phyloP scores from a whole-genome alignment of 2,329 filamentous ascomycete species.

The Fusarium nodosum region DNA sequence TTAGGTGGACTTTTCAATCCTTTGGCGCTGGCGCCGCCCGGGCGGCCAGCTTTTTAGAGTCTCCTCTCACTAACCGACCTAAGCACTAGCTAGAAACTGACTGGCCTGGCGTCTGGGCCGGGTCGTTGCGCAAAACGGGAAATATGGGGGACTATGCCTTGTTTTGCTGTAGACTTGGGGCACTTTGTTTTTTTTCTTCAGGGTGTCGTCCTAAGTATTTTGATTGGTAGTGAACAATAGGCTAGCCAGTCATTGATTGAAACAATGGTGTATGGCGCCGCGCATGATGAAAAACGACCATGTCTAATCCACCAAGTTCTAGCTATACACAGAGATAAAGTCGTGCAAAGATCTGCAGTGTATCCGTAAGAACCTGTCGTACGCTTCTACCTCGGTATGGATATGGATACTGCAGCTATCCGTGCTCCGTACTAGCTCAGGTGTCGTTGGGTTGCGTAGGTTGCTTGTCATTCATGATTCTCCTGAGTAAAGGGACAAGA shows the following conservation, averaged over 20 bases:
- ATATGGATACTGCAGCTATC: conserved; percentile 5
- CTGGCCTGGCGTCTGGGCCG: conserved; percentile 16
- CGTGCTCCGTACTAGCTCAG: conserved; percentile 2
- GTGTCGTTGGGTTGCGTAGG: neutral
- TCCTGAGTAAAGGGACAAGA: conserved; percentile 23
- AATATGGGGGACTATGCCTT: conserved; percentile 36
- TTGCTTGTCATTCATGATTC: neutral
- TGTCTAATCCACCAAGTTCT: conserved; percentile 1
- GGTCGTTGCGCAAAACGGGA: conserved; percentile 33
- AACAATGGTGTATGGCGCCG: conserved; percentile 34
- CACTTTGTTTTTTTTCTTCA: conserved; percentile 28
- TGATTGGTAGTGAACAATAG: conserved; percentile 26
- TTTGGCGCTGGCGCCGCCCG: conserved; percentile 10
- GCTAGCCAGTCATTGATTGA: conserved; percentile 20
- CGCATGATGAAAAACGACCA: conserved; percentile 8
- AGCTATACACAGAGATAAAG: neutral
- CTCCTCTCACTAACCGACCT: conserved; percentile 6
- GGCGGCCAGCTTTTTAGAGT: conserved; percentile 5
- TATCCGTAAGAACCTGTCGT: conserved; percentile 2
- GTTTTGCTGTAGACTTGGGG: conserved; percentile 31
- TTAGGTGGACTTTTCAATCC: conserved; percentile 6
- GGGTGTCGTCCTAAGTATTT: neutral
- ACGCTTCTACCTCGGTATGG: neutral
- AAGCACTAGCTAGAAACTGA: conserved; percentile 11
- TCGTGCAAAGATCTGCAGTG: conserved; percentile 13